Conservation (phyloP, 2,329 filamentous ascomycete species). For the Chrysosporium keratinophilum region DNA sequence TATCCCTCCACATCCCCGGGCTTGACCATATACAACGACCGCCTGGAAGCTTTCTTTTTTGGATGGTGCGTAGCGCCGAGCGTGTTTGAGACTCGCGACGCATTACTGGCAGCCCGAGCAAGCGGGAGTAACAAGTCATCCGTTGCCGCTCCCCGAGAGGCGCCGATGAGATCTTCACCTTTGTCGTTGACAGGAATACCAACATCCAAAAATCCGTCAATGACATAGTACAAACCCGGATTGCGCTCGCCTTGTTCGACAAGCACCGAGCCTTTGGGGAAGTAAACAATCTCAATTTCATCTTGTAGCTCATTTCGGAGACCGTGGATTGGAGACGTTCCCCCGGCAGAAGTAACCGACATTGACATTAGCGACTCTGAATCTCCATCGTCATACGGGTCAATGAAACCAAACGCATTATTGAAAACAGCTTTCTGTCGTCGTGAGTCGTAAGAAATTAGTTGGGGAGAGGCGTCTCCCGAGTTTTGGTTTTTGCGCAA, state of each 20-base stretch:
- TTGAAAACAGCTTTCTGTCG: conserved; percentile 69
- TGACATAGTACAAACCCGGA: conserved; percentile 91
- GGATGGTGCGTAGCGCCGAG: conserved; percentile 24
- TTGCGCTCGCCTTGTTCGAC: conserved; percentile 97
- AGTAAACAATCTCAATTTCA: conserved; percentile 94
- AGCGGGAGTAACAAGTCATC: conserved; percentile 39
- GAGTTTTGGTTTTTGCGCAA: conserved; percentile 58
- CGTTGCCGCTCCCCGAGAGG: conserved; percentile 24
- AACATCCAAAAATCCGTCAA: conserved; percentile 93
- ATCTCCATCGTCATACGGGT: conserved; percentile 80
- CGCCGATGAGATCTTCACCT: conserved; percentile 31
- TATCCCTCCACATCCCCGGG: conserved; percentile 91
- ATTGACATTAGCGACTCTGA: conserved; percentile 66
- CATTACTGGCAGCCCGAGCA: conserved; percentile 35
- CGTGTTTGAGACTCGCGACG: conserved; percentile 28
- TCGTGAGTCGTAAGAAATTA: conserved; percentile 73
- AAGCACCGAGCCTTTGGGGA: conserved; percentile 84
- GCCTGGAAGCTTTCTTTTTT: conserved; percentile 42
- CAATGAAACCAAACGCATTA: conserved; percentile 87
- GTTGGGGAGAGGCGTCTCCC: conserved; percentile 70
- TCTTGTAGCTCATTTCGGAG: conserved; percentile 73
- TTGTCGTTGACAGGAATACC: conserved; percentile 67
- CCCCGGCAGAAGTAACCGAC: conserved; percentile 55
- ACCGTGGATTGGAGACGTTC: conserved; percentile 52
- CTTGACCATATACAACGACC: conserved; percentile 80